Conservation (phyloP, 148 eudicot species). For the Chenopodium berlandieri region DNA sequence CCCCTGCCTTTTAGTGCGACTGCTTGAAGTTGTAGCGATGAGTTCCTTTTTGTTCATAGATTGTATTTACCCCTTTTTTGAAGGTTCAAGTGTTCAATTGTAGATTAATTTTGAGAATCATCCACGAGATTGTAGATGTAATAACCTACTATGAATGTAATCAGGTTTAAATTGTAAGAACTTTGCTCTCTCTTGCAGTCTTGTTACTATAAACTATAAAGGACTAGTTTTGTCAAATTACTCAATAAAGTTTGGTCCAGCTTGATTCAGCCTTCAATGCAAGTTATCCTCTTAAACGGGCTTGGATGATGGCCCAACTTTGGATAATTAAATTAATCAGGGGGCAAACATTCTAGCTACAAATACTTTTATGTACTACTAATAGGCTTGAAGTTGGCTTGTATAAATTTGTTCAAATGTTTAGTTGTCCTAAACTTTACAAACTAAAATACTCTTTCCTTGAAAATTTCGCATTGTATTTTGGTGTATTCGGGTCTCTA, state of each 20-base stretch:
- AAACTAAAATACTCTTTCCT: no score
- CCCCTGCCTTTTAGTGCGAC: conserved; percentile 11
- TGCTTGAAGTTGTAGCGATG: conserved; percentile 6
- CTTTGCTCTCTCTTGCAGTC: not conserved
- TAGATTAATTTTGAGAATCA: conserved; percentile 3
- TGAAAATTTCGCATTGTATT: no score
- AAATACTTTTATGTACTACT: no score
- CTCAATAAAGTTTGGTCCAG: not conserved
- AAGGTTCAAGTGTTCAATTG: conserved; percentile 3
- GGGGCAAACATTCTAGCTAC: no score
- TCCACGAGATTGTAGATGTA: not conserved
- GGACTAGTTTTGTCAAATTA: not conserved
- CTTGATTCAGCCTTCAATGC: not conserved
- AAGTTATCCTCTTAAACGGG: not conserved
- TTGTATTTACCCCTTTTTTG: not conserved
- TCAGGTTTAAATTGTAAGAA: conserved; percentile 2
- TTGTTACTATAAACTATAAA: not conserved
- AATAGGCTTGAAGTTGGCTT: no score
- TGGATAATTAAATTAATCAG: no score
- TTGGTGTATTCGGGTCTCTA: no score
- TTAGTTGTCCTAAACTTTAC: no score
- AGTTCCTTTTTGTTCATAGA: conserved; percentile 14
- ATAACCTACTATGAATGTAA: not conserved
- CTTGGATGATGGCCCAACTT: no score
- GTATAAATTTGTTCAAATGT: no score